phyloP scores from a whole-genome alignment of 202 grass and related monocot species.

The Tripidium arundinaceum region DNA sequence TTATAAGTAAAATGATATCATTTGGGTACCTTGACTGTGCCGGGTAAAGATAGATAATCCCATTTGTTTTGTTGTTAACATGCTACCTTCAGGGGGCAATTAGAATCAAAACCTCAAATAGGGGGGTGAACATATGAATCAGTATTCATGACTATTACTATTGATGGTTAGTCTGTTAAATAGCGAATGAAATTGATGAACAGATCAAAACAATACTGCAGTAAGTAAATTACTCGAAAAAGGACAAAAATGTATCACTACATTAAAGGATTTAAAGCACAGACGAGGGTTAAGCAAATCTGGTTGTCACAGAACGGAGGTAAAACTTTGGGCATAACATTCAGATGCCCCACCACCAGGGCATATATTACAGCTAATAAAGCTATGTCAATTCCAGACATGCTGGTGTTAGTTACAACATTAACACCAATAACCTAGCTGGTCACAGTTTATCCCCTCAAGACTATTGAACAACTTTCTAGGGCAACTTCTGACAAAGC shows the following conservation, averaged over 20 bases:
- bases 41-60: too few relatives aligned
- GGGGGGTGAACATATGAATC: background rate
- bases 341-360: slow-evolving; percentile 8
- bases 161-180: background rate
- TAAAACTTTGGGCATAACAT: background rate
- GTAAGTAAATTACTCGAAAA: background rate
- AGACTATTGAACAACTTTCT: too few relatives aligned
- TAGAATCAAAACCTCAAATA: background rate
- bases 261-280: too few relatives aligned
- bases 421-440: background rate
- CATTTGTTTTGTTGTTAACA: too few relatives aligned
- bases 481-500: too few relatives aligned
- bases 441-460: too few relatives aligned
- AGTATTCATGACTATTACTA: background rate
- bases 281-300: too few relatives aligned
- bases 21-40: too few relatives aligned
- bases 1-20: too few relatives aligned
- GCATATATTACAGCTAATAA: background rate
- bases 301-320: too few relatives aligned
- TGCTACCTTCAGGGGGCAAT: too few relatives aligned
- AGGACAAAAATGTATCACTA: too few relatives aligned
- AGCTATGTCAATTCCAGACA: slow-evolving; percentile 33
- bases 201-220: background rate
- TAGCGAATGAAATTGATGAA: background rate
- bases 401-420: slow-evolving; percentile 1